These are phyloP conservation scores for Pseudogymnoascus sp. DNA, from an alignment of 2,329 filamentous ascomycete genomes.

Conservation along the genomic window DNA sequence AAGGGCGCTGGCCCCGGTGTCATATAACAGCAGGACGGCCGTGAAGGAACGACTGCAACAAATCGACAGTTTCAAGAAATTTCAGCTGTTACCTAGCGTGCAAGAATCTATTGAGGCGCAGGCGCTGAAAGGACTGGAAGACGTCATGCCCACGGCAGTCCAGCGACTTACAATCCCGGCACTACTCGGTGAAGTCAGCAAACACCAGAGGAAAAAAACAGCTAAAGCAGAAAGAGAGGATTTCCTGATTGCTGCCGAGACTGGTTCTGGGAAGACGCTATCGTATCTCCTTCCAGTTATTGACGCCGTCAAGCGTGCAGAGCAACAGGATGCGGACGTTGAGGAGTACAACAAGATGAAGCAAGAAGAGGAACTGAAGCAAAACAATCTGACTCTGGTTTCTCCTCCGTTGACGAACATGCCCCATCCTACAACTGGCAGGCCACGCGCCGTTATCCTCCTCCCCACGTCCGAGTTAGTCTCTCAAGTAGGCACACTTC, in stretches of 20 bases:
- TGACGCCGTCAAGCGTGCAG: slow-evolving; percentile 73
- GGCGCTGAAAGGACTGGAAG: slow-evolving; percentile 64
- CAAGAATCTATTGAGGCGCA: slow-evolving; percentile 64
- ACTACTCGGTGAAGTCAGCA: slow-evolving; percentile 47
- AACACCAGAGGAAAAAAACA: slow-evolving; percentile 24
- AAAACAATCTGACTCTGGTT: slow-evolving; percentile 54
- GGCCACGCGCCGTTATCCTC: slow-evolving; percentile 76
- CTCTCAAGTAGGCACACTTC: slow-evolving; percentile 70
- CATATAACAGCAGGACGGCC: slow-evolving; percentile 56
- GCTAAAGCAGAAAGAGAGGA: slow-evolving; percentile 34
- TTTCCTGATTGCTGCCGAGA: slow-evolving; percentile 89
- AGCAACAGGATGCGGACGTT: slow-evolving; percentile 50
- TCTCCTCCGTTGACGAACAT: slow-evolving; percentile 51
- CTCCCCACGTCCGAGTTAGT: slow-evolving; percentile 91
- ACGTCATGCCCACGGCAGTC: slow-evolving; percentile 76
- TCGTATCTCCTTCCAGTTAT: slow-evolving; percentile 82
- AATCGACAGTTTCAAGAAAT: slow-evolving; percentile 71
- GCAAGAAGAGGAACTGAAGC: slow-evolving; percentile 44
- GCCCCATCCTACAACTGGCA: slow-evolving; percentile 63
- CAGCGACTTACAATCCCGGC: slow-evolving; percentile 83
- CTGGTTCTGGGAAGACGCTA: slow-evolving; percentile 92
- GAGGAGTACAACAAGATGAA: slow-evolving; percentile 52
- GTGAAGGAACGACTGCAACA: slow-evolving; percentile 51
- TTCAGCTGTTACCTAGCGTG: slow-evolving; percentile 64
- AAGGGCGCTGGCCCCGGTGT: slow-evolving; percentile 62